Evolutionary conservation across 2,329 filamentous ascomycete species (phyloP).

Genomic region (Chaetothyriales sp.): DNA sequence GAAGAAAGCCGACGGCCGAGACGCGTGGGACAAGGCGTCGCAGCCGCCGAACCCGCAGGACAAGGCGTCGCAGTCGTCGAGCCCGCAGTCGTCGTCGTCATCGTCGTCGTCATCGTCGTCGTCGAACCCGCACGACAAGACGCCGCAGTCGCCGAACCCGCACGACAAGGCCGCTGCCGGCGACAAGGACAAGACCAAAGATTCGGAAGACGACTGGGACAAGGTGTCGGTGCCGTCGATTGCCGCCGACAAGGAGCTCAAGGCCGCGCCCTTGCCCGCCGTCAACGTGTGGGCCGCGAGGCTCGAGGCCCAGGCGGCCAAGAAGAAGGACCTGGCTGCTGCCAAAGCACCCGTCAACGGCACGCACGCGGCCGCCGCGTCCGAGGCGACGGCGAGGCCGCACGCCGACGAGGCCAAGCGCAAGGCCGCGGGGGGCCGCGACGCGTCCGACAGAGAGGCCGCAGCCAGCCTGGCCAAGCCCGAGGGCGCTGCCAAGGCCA

Average conservation of each 20-base stretch:
- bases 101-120: too few species aligned
- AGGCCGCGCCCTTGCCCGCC: slow-evolving; percentile 65
- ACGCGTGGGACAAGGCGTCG: slow-evolving; percentile 20
- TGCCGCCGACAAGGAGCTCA: slow-evolving; percentile 43
- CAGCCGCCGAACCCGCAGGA: not conserved
- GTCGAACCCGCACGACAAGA: slow-evolving; percentile 12
- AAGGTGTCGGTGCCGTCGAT: slow-evolving; percentile 39
- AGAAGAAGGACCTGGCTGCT: slow-evolving; percentile 28
- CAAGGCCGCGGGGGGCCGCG: slow-evolving; percentile 1
- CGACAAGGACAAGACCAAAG: slow-evolving; percentile 36
- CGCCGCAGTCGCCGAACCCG: not conserved
- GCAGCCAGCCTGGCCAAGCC: not conserved
- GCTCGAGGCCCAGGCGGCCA: slow-evolving; percentile 49
- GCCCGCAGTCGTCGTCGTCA: too few species aligned
- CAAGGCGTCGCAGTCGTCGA: too few species aligned
- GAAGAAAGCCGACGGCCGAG: not conserved
- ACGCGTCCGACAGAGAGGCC: not conserved
- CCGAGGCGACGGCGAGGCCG: slow-evolving; percentile 20
- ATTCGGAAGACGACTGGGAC: slow-evolving; percentile 43
- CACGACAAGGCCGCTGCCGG: not conserved
- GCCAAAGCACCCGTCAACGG: slow-evolving; percentile 16
- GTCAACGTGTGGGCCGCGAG: slow-evolving; percentile 85
- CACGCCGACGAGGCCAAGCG: slow-evolving; percentile 22
- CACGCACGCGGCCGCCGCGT: slow-evolving; percentile 12
- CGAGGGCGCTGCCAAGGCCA: not conserved